Percentiles rank a stretch among this genome's conserved stretches.
Evolutionary conservation across 2,329 filamentous ascomycete genomes (phyloP).

Genomic region (Trichoderma guizhouense): DNA sequence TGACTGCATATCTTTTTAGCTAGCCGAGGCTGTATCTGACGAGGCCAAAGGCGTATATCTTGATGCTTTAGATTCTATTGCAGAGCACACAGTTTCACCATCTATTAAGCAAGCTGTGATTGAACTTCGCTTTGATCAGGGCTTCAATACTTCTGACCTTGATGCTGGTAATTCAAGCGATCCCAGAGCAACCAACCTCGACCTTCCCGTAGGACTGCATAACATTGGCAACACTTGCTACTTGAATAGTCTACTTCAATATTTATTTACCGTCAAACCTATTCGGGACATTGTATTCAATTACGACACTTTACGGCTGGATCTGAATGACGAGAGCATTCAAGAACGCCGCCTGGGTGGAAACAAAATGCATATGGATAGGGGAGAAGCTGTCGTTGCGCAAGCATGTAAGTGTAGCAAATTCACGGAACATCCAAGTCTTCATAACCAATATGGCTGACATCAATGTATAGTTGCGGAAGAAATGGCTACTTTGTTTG

Average conservation of each 20-base stretch:
- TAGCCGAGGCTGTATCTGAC: constrained; percentile 27
- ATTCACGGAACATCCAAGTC: not conserved
- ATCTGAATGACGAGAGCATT: constrained; percentile 61
- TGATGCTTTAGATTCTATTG: constrained; percentile 36
- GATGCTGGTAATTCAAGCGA: not conserved
- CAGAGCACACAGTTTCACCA: constrained; percentile 28
- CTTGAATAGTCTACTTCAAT: constrained; percentile 92
- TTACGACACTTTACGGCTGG: constrained; percentile 68
- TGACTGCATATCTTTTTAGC: constrained; percentile 20
- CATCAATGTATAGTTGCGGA: constrained; percentile 57
- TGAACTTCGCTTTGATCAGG: constrained; percentile 24
- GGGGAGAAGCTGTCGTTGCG: constrained; percentile 59
- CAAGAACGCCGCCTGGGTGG: constrained; percentile 72
- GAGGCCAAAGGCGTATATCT: constrained; percentile 33
- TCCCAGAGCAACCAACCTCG: constrained; percentile 32
- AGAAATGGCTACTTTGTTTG: constrained; percentile 68
- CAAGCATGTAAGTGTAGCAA: constrained; percentile 71
- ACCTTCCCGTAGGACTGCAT: constrained; percentile 77
- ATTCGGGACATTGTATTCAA: constrained; percentile 77
- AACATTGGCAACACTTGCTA: constrained; percentile 99
- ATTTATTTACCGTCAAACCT: constrained; percentile 83
- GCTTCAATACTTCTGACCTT: constrained; percentile 6
- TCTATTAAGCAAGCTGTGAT: constrained; percentile 27
- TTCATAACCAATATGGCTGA: not conserved
- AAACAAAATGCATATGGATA: constrained; percentile 47